These are phyloP conservation scores for Boletus vinaceobasis DNA, from an alignment of 768 basidiomycete species.

Conservation along the genomic window DNA sequence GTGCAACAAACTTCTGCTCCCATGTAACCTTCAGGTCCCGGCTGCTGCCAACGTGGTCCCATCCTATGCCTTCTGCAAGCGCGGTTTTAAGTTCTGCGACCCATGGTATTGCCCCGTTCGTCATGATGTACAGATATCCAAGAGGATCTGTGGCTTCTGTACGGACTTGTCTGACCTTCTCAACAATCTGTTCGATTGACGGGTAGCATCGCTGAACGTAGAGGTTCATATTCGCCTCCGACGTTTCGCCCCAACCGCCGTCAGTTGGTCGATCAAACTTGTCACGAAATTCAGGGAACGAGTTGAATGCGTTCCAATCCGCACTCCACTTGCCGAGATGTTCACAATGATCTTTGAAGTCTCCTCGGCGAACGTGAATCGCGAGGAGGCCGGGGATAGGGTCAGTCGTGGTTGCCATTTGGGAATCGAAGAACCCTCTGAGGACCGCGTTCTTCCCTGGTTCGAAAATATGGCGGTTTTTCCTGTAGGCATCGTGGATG, in stretches of 20 bases:
- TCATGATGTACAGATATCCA: constrained; percentile 43
- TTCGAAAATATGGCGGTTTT: constrained; percentile 30
- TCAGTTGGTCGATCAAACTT: constrained; percentile 31
- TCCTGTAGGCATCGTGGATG: constrained; percentile 29
- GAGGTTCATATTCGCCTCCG: constrained; percentile 18
- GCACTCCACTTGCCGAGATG: constrained; percentile 34
- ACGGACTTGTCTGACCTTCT: constrained; percentile 36
- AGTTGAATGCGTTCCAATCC: constrained; percentile 44
- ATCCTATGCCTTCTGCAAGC: constrained; percentile 30
- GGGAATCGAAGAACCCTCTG: background rate
- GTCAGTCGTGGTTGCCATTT: constrained; percentile 1
- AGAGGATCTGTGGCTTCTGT: constrained; percentile 25
- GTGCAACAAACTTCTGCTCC: constrained; percentile 43
- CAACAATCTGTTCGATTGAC: constrained; percentile 40
- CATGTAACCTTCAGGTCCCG: constrained; percentile 40
- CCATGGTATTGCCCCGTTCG: constrained; percentile 45
- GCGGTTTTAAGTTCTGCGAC: constrained; percentile 37
- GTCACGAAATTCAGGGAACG: constrained; percentile 41
- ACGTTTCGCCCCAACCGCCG: constrained; percentile 14
- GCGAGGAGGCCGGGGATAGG: constrained; percentile 43
- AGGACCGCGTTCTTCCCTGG: background rate
- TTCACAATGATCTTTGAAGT: constrained; percentile 45
- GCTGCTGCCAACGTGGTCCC: constrained; percentile 42
- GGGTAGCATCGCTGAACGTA: constrained; percentile 44
- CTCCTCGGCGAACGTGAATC: constrained; percentile 51